Percentiles rank a stretch among this genome's conserved stretches.
Evolutionary conservation across 2,329 filamentous ascomycete genomes (phyloP).

Genomic region (Coniochaeta pulveracea): DNA sequence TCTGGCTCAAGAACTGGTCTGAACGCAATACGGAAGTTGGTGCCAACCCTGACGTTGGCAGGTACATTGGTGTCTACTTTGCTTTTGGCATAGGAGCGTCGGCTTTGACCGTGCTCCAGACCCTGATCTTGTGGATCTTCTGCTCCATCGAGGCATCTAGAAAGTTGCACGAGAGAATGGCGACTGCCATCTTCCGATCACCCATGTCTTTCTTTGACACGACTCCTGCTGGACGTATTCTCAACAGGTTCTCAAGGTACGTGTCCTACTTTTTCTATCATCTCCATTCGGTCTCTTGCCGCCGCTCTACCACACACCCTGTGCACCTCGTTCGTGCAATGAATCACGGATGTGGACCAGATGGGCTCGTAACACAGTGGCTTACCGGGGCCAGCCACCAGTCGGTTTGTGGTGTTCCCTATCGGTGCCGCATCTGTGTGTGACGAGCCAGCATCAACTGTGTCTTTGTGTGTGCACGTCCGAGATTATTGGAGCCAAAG

Average conservation of each 20-base stretch:
- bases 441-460: no score
- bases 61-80: conserved; percentile 93
- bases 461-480: no score
- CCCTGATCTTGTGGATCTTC: conserved; percentile 95
- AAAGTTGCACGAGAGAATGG: conserved; percentile 96
- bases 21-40: conserved; percentile 61
- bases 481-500: not conserved
- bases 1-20: conserved; percentile 93
- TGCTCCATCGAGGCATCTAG: conserved; percentile 97
- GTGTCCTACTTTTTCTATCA: conserved; percentile 16
- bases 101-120: conserved; percentile 78
- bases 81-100: conserved; percentile 84
- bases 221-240: conserved; percentile 87
- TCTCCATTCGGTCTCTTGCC: not conserved
- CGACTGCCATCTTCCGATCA: conserved; percentile 89
- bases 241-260: conserved; percentile 90
- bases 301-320: not conserved
- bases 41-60: conserved; percentile 66
- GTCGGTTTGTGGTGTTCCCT: no score
- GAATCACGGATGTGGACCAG: conserved; percentile 4
- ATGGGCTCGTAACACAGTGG: conserved; percentile 6
- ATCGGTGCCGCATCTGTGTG: not conserved
- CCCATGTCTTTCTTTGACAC: conserved; percentile 99
- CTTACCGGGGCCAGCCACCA: conserved; percentile 2
- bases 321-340: conserved; percentile 8